Base-by-base conservation (phyloP, 805 yeast species). In the Metschnikowia shivogae region DNA sequence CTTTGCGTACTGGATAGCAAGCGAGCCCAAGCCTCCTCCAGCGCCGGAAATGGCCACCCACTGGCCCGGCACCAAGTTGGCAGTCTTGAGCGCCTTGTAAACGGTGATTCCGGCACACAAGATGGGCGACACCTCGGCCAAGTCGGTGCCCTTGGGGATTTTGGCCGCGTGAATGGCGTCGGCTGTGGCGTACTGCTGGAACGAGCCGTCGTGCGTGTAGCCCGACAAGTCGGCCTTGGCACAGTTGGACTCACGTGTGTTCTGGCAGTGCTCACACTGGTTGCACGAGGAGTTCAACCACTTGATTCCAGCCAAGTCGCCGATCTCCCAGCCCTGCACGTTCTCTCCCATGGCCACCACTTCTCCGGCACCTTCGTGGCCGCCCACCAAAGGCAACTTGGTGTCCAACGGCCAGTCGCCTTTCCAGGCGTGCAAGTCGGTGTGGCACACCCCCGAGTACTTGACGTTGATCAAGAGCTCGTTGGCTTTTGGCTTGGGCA, bases 371-470 rank as follows among this genome's bases (percentile, higher is more conserved):
- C 93, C 95, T 70, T 86, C 95, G 70, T 86, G 95, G 57, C 95
- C 95, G 52, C 93, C 93, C 40, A 86, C 89, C 56, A 85, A 71
- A 20, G 93, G 92, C 49, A 83, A 73, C 63, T 82, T 83, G 54
- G 84, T 78, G 52, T 70, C 78, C 65, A 84, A 73, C 42, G 95
- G 93, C 95, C 95, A 88, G 72, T 89, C 96, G 61, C 95, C 95
- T 64, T 85, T 80, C 90, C 93, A 86, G 45, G 95, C 95, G 73
- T 89, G 96, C 65, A 89, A 78, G 63, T 88, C 96, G 31, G 96
- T 87, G 76, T 89, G 96, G 71, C 96, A 88, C 46, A 88, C 95
- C 69, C 96, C 96, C 24, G 95, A 81, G 76, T 82, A 88, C 71
- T 81, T 81, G 67, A 89, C 82, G 66, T 89, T 81, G 70, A 89